These are phyloP conservation scores for Amanita polypyramis DNA, from an alignment of 768 basidiomycete genomes.

Conservation along the genomic window DNA sequence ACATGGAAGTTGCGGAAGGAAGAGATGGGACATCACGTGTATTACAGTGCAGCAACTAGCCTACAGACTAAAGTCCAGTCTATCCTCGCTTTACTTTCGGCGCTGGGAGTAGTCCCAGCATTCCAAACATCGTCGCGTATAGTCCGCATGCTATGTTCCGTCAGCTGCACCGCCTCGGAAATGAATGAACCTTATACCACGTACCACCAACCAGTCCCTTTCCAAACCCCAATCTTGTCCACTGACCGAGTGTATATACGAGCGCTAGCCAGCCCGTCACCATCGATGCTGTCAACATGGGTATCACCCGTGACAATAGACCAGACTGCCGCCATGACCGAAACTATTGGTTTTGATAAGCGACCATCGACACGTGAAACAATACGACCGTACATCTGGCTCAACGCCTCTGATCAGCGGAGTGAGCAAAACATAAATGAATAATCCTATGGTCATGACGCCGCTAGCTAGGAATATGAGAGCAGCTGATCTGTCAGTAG, in stretches of 20 bases:
- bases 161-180: constrained; percentile 2
- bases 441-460: constrained; percentile 52
- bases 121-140: constrained; percentile 63
- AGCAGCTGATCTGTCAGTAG: constrained; percentile 36
- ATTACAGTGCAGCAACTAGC: background rate
- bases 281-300: constrained; percentile 58
- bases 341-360: constrained; percentile 33
- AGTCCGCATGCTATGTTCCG: constrained; percentile 45
- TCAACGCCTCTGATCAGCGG: constrained; percentile 60
- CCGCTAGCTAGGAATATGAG: constrained; percentile 44
- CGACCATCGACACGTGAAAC: background rate
- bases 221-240: constrained; percentile 54
- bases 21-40: background rate
- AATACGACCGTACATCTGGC: constrained; percentile 43
- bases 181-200: constrained; percentile 11
- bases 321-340: constrained; percentile 66
- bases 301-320: constrained; percentile 57
- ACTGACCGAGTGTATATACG: constrained; percentile 52
- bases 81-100: constrained; percentile 34
- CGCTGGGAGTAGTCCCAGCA: constrained; percentile 62
- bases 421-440: constrained; percentile 59
- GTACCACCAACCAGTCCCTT: constrained; percentile 55
- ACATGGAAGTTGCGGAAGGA: constrained; percentile 21
- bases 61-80: background rate
- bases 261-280: constrained; percentile 60